phyloP scores from a whole-genome alignment of 148 eudicot genomes.

The Salicornia ramosissima region DNA sequence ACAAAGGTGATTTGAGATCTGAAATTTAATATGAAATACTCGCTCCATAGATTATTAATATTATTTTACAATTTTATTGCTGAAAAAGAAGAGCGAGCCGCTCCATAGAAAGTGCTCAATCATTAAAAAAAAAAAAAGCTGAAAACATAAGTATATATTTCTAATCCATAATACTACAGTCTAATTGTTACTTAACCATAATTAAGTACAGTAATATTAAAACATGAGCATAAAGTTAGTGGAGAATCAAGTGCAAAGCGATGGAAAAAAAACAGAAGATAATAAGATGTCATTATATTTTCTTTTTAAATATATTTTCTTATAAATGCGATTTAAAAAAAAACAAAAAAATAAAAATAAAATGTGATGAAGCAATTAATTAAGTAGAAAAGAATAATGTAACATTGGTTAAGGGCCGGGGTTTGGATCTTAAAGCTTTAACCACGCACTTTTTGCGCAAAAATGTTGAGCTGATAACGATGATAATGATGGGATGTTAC shows the following conservation, averaged over 20 bases:
- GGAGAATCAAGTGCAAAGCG: constrained; percentile 7
- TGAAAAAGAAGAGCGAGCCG: no score
- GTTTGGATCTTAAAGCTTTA: constrained; percentile 8
- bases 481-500: constrained; percentile 23
- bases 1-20: no score
- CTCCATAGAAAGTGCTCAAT: no score
- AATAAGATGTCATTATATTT: constrained; percentile 12
- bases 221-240: neutral
- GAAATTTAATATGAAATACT: no score
- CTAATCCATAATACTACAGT: neutral
- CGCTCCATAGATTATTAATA: no score
- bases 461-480: neutral
- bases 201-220: constrained; percentile 1
- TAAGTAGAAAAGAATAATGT: neutral
- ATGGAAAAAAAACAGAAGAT: constrained; percentile 2
- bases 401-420: constrained; percentile 4
- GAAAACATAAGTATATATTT: neutral
- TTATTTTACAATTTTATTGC: no score
- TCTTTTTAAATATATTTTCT: no score
- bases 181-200: neutral
- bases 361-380: no score
- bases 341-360: no score
- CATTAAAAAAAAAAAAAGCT: no score
- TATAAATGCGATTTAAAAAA: no score
- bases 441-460: constrained; percentile 10